phyloP scores from a whole-genome alignment of 495 filamentous ascomycete genomes.

The Penicillium goetzii region DNA sequence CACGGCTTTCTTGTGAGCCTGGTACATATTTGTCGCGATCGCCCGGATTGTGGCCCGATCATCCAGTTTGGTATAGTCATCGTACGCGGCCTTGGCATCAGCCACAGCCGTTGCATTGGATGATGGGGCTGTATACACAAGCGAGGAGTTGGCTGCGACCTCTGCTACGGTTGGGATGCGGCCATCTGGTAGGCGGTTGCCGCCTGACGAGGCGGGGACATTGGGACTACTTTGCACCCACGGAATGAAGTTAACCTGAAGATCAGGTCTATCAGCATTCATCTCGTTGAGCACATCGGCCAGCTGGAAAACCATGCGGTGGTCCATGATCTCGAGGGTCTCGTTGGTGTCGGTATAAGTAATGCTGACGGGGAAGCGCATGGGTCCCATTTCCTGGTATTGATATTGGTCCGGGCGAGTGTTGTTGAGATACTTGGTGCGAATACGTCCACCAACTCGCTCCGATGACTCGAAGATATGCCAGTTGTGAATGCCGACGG shows the following conservation, averaged over 20 bases:
- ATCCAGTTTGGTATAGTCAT: conserved; percentile 28
- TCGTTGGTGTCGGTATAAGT: conserved; percentile 57
- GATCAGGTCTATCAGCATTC: conserved; percentile 54
- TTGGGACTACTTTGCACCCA: conserved; percentile 62
- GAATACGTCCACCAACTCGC: conserved; percentile 60
- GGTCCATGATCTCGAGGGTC: conserved; percentile 58
- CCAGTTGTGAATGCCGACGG: conserved; percentile 58
- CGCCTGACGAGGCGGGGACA: conserved; percentile 52
- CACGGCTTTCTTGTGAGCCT: conserved; percentile 56
- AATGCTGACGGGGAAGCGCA: conserved; percentile 61
- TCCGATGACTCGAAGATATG: conserved; percentile 57
- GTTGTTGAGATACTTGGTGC: conserved; percentile 63
- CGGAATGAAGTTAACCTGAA: conserved; percentile 66
- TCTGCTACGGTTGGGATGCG: conserved; percentile 46
- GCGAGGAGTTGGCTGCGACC: conserved; percentile 35
- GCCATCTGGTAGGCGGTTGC: conserved; percentile 55
- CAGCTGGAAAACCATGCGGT: conserved; percentile 67
- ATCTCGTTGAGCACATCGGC: conserved; percentile 60
- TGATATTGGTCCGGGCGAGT: conserved; percentile 63
- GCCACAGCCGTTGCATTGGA: conserved; percentile 41
- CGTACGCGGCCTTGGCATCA: conserved; percentile 42
- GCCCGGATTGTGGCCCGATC: conserved; percentile 40
- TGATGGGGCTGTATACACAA: conserved; percentile 36
- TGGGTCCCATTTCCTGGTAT: conserved; percentile 78
- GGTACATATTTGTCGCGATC: conserved; percentile 63